A percentile compares a stretch with the other conserved stretches of the same genome.
Conservation (phyloP, 2,329 filamentous ascomycete species). For the Fusarium continuum region DNA sequence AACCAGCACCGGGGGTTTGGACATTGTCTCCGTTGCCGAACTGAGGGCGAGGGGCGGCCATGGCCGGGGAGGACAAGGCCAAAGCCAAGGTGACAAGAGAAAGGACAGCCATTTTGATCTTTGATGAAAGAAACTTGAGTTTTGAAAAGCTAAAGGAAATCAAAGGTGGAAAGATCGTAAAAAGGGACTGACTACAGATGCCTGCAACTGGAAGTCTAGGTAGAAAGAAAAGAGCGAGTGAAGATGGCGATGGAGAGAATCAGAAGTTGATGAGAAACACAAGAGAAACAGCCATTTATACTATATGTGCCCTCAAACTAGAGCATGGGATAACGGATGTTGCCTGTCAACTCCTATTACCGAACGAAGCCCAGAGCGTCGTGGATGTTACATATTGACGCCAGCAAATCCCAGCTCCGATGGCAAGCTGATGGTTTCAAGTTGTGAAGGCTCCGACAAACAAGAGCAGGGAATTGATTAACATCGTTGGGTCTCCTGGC, state of each 20-base stretch:
- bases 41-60: conserved; percentile 33
- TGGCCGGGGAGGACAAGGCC: conserved; percentile 37
- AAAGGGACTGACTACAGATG: conserved; percentile 42
- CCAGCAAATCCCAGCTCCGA: conserved; percentile 26
- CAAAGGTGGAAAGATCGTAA: conserved; percentile 24
- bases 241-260: conserved; percentile 38
- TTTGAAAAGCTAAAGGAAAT: conserved; percentile 6
- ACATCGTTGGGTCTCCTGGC: conserved; percentile 25
- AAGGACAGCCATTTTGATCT: conserved; percentile 40
- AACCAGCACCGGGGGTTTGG: conserved; percentile 24
- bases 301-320: neutral
- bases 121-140: conserved; percentile 15
- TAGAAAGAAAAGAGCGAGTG: conserved; percentile 37
- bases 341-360: conserved; percentile 17
- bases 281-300: conserved; percentile 35
- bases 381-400: conserved; percentile 27
- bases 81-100: conserved; percentile 41
- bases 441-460: conserved; percentile 26
- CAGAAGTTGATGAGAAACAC: conserved; percentile 5
- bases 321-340: conserved; percentile 15
- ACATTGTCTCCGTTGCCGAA: conserved; percentile 10
- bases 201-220: conserved; percentile 42
- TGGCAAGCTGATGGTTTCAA: conserved; percentile 39
- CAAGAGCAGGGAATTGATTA: conserved; percentile 20
- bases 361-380: conserved; percentile 10